Conservation (phyloP, 768 basidiomycete genomes). For the Plicaturopsis crispa region DNA sequence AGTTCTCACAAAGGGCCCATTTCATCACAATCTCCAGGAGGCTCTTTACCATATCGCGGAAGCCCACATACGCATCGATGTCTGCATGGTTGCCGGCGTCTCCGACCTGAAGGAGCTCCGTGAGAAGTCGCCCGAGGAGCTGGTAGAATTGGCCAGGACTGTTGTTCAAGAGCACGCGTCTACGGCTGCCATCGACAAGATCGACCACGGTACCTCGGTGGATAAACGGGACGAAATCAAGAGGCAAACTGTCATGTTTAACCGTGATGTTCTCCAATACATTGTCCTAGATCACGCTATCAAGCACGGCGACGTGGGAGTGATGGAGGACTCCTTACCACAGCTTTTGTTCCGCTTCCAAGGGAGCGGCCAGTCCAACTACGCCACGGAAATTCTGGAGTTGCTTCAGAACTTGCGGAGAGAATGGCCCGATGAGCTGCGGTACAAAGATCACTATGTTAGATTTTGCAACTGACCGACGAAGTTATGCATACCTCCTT, state of each 20-base stretch:
- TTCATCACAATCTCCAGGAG: constrained; percentile 28
- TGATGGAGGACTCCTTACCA: constrained; percentile 16
- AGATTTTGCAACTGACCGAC: constrained; percentile 2
- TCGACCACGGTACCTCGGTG: constrained; percentile 4
- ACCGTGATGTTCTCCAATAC: constrained; percentile 27
- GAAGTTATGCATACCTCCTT: constrained; percentile 1
- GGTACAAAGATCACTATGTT: constrained; percentile 7
- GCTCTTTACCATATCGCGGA: constrained; percentile 25
- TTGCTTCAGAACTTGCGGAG: constrained; percentile 17
- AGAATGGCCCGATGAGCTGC: constrained; percentile 18
- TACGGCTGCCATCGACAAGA: constrained; percentile 16
- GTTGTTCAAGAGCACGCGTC: constrained; percentile 23
- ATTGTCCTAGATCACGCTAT: constrained; percentile 27
- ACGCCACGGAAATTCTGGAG: constrained; percentile 18
- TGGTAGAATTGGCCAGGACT: constrained; percentile 17
- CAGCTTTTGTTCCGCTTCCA: constrained; percentile 16
- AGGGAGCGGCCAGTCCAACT: constrained; percentile 18
- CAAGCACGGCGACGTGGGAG: constrained; percentile 20
- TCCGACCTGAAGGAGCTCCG: constrained; percentile 19
- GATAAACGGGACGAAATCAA: constrained; percentile 19
- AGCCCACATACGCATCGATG: constrained; percentile 27
- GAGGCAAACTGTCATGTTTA: constrained; percentile 24
- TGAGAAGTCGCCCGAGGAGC: constrained; percentile 14
- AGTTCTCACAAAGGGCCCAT: constrained; percentile 20
- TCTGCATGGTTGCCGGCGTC: constrained; percentile 18